phyloP scores from a whole-genome alignment of 768 basidiomycete species.

The Arthromyces matolae region DNA sequence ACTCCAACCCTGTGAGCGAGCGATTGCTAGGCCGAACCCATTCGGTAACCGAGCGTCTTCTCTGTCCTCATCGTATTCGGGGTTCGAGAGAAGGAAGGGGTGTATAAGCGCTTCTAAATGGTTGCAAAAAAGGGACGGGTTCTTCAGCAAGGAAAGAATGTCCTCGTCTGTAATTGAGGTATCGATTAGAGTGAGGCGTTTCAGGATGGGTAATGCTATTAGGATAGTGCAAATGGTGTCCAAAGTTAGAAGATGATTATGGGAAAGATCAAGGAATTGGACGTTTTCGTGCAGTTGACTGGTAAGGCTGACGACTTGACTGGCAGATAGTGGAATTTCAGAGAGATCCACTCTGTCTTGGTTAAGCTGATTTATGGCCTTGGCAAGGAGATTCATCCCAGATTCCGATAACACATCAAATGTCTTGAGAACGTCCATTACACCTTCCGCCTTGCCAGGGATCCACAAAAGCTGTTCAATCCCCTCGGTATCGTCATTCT shows the following conservation, averaged over 20 bases:
- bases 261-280: conserved; percentile 23
- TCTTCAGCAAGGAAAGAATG: conserved; percentile 18
- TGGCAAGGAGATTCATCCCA: neutral
- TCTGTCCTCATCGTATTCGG: neutral
- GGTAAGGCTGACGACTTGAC: neutral
- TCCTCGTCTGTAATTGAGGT: conserved; percentile 19
- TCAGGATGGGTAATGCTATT: conserved; percentile 17
- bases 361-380: neutral
- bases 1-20: neutral
- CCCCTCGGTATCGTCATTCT: neutral
- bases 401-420: neutral
- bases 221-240: conserved; percentile 22
- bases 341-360: neutral
- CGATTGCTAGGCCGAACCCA: conserved; percentile 20
- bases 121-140: conserved; percentile 23
- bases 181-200: conserved; percentile 23
- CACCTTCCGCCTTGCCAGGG: neutral
- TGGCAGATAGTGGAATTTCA: neutral
- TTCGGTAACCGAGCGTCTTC: too few species aligned
- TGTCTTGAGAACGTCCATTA: neutral
- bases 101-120: conserved; percentile 27
- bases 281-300: too few species aligned
- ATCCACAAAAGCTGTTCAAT: neutral
- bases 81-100: conserved; percentile 19
- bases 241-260: conserved; percentile 21